Evolutionary conservation across 2,329 filamentous ascomycete species (phyloP), one percentile per base, ranked within the genome.

Genomic region (Phaeosphaeria sp.): DNA sequence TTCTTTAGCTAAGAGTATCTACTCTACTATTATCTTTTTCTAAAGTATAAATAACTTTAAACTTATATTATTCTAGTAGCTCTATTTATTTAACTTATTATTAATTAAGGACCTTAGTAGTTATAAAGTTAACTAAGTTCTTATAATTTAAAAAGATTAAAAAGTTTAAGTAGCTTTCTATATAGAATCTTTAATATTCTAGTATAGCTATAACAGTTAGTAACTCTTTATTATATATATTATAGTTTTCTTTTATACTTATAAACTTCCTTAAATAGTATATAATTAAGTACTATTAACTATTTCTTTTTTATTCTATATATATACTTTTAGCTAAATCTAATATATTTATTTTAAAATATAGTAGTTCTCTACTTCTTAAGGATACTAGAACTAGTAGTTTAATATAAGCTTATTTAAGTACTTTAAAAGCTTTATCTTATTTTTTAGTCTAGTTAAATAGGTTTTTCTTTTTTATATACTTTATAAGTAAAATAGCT

Each of bases 191-290:
- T 22, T 52, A 52, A 41, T 51, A 33, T 55, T 55, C 23, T 36
- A 56, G 41, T 41, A 25, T n/a, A 17, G 30, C 33, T 22, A 55
- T 21, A 33, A 52, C 44, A 33, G 23, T 23, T 33, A 56, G 20
- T 33, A 56, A 33, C 46, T 43, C 23, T 20, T 52, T 56, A 41
- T 54, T 50, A 43, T 54, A 44, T 33, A 48, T 30, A 25, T 56
- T 50, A 47, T 53, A 53, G 22, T 23, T 11, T 53, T 56, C 42
- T 47, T 56, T 22, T 21, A n/a, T 3, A 17, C 44, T 6, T 22
- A n/a, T 41, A 10, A 52, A 47, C 30, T 49, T 53, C n/a, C 17
- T 39, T 46, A 46, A 53, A n/a, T 52, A 52, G 43, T 56, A 56
- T 18, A 39, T 33, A 20, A 52, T 47, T 41, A 43, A 30, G 50